Evolutionary conservation across 305 asterid species (phyloP).

Genomic region (Fraxinus angustifolia): DNA sequence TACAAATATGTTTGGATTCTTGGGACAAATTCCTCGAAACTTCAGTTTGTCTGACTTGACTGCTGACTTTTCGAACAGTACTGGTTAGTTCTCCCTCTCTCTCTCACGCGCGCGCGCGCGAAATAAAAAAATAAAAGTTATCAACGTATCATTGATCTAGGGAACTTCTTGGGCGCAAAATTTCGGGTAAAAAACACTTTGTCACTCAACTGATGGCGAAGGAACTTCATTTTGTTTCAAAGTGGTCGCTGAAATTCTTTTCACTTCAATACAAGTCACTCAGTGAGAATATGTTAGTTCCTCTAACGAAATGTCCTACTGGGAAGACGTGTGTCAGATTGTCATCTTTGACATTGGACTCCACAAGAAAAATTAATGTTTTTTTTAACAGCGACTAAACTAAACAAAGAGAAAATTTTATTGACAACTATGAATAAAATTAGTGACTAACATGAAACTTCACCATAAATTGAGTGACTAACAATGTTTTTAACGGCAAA

Average conservation of each 20-base stretch:
- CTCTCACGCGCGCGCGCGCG: not conserved
- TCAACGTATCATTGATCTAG: not conserved
- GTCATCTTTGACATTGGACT: not conserved
- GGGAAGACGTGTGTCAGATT: not conserved
- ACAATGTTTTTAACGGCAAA: not conserved
- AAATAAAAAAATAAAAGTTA: not conserved
- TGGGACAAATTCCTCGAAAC: slow-evolving; percentile 35
- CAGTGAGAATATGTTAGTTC: not conserved
- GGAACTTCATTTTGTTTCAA: not conserved
- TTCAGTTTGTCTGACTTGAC: slow-evolving; percentile 37
- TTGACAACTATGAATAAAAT: not conserved
- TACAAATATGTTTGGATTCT: slow-evolving; percentile 30
- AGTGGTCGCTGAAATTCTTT: not conserved
- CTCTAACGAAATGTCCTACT: not conserved
- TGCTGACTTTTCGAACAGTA: slow-evolving; percentile 31
- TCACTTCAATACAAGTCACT: not conserved
- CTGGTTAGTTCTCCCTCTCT: slow-evolving; percentile 26
- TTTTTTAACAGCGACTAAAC: not conserved
- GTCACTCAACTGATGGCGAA: not conserved
- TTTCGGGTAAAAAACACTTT: not conserved
- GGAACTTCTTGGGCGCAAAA: not conserved
- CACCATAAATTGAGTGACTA: not conserved
- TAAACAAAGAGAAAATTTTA: not conserved
- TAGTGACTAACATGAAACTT: not conserved
- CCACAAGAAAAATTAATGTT: not conserved